phyloP scores from a whole-genome alignment of 2,329 filamentous ascomycete genomes.

The Torrubiella hemipterigena region DNA sequence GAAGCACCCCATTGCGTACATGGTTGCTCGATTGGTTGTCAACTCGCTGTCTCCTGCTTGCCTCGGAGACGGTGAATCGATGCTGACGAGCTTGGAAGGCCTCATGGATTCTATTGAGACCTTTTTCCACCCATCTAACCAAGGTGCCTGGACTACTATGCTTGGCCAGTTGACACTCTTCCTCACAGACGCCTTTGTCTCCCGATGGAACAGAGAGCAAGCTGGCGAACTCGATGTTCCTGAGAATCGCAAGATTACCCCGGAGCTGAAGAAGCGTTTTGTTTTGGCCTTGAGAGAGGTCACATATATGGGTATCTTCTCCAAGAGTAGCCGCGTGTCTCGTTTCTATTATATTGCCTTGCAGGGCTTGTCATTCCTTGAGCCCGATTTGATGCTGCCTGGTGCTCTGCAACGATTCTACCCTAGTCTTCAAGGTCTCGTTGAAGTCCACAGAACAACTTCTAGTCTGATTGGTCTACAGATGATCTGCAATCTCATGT shows the following conservation, averaged over 20 bases:
- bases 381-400: constrained; percentile 83
- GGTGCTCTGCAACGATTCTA: constrained; percentile 94
- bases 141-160: constrained; percentile 81
- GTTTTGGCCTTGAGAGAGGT: constrained; percentile 83
- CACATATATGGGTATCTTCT: constrained; percentile 95
- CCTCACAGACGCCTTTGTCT: constrained; percentile 89
- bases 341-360: constrained; percentile 85
- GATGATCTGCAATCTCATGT: constrained; percentile 83
- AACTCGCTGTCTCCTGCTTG: constrained; percentile 85
- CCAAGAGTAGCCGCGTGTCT: constrained; percentile 85
- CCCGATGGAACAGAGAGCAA: constrained; percentile 92
- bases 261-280: constrained; percentile 75
- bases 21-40: constrained; percentile 85
- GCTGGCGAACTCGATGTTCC: constrained; percentile 86
- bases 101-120: constrained; percentile 93
- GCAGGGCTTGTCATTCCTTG: constrained; percentile 79
- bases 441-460: constrained; percentile 92
- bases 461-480: constrained; percentile 87
- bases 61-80: constrained; percentile 63
- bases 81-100: constrained; percentile 76
- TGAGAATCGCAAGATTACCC: constrained; percentile 63
- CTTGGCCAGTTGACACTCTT: constrained; percentile 86
- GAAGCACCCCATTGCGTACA: constrained; percentile 84
- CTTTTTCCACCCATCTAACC: constrained; percentile 97
- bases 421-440: constrained; percentile 87